Base-by-base conservation (phyloP, 805 yeast species). In the Kuraishia borneana region DNA sequence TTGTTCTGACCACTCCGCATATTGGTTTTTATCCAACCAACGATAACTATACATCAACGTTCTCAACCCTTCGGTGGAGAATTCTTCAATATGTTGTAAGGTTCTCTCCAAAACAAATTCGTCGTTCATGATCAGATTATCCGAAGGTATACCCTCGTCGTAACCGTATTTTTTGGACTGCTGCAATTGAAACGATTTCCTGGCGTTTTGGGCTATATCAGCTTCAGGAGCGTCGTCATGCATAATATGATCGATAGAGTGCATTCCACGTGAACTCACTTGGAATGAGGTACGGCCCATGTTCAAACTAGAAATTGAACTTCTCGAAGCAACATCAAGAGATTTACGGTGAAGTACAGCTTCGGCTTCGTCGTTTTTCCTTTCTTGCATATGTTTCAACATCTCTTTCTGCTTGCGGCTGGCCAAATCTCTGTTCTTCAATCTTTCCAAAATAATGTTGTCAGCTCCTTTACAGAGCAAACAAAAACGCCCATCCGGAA, bases 391-490 rank as follows among this genome's bases (percentile, higher is more conserved):
- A 26, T 65, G 67, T 19, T 63, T 54, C 19, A 76, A 54, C 6
- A 85, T 68, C 36, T 84, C 85, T n/a, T 56, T 60, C 30, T 78
- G 70, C 48, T 81, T 84, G n/a, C 53, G 49, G 16, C 59, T 55
- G 0, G 94, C 95, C 32, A 80, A 34, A 2, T 68, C 70, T 1
- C 69, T 43, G 41, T 77, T 63, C 37, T 63, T 66, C 38, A 92
- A 61, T 38, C 83, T 68, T 34, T 88, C 95, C 34, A 88, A 53
- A 32, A 92, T 83, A 8, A 89, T 70, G 47, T 84, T 84, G 53
- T 92, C 98, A 2, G 99, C 98, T 36, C 98, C 99, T 57, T 92
- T 92, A 57, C 95, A 85, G 29, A 92, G 61, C 42, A 92, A 49
- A 31, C 89, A 73, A 17, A 87, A 68, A 38, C 81, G 68, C 5